Evolutionary conservation across 371 early-diverging fungal species (phyloP).

Genomic region (Dinochytrium kinnereticum): DNA sequence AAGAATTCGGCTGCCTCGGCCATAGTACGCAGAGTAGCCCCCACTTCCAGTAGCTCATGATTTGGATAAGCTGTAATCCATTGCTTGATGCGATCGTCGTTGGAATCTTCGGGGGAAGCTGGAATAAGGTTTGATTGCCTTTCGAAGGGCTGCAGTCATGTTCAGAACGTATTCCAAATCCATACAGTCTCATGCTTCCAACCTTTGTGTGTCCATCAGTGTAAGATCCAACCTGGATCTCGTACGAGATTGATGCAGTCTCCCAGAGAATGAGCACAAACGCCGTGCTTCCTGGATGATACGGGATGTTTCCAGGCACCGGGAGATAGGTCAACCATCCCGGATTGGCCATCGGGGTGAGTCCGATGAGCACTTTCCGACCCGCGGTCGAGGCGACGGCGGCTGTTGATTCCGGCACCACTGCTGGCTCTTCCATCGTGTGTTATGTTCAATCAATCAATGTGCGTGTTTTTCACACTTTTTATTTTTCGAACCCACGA

Average conservation of each 20-base stretch:
- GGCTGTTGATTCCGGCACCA: no score
- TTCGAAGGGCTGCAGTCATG: slow-evolving; percentile 2
- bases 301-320: neutral
- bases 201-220: slow-evolving; percentile 13
- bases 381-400: no score
- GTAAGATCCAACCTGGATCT: neutral
- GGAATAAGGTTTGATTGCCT: neutral
- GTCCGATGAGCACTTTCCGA: slow-evolving; percentile 11
- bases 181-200: neutral
- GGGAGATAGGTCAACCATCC: slow-evolving; percentile 17
- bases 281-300: slow-evolving; percentile 9
- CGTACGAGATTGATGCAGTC: neutral
- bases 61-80: slow-evolving; percentile 9
- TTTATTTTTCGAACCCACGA: no score
- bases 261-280: slow-evolving; percentile 16
- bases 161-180: neutral
- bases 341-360: slow-evolving; percentile 1
- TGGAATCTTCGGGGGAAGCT: neutral
- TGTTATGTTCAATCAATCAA: no score
- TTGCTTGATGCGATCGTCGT: slow-evolving; percentile 2
- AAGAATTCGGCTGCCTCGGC: slow-evolving; percentile 1
- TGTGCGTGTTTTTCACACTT: no score
- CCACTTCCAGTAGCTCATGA: slow-evolving; percentile 15
- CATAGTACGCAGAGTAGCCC: neutral
- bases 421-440: no score